phyloP scores from a whole-genome alignment of 441 rosid species.

The Corymbia calophylla region DNA sequence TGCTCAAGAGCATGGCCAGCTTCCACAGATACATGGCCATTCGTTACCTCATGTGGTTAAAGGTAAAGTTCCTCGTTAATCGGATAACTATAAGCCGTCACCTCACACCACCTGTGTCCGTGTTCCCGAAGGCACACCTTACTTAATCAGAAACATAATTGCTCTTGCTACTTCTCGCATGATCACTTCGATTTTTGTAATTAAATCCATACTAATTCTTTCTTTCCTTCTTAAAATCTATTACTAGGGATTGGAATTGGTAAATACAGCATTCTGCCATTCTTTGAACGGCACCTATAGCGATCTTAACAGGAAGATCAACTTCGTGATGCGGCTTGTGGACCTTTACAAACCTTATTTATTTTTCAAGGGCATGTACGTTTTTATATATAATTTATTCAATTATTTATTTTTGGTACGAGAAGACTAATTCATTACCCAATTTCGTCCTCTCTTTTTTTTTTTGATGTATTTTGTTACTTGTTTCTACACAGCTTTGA shows the following conservation, averaged over 20 bases:
- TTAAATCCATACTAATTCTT: neutral
- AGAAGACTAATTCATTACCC: neutral
- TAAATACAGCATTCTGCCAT: constrained; percentile 5
- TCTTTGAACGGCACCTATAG: neutral
- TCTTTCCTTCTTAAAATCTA: neutral
- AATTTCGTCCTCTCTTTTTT: neutral
- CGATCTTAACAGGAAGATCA: constrained; percentile 3
- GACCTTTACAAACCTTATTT: constrained; percentile 20
- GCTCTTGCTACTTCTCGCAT: neutral
- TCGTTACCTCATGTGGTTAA: constrained; percentile 1
- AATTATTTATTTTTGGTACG: neutral
- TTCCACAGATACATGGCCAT: constrained; percentile 15
- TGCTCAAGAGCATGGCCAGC: constrained; percentile 16
- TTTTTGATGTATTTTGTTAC: neutral
- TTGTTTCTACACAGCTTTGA: constrained; percentile 3
- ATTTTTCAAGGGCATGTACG: constrained; percentile 24
- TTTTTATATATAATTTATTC: neutral
- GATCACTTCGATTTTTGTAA: neutral
- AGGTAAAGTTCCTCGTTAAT: neutral
- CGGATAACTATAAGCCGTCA: neutral
- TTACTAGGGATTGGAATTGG: constrained; percentile 9
- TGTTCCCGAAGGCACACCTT: neutral
- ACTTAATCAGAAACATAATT: neutral
- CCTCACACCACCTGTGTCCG: neutral
- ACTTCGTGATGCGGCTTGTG: constrained; percentile 7